phyloP scores from a whole-genome alignment of 177 flowering plant genomes.

The Vitis hybrid region DNA sequence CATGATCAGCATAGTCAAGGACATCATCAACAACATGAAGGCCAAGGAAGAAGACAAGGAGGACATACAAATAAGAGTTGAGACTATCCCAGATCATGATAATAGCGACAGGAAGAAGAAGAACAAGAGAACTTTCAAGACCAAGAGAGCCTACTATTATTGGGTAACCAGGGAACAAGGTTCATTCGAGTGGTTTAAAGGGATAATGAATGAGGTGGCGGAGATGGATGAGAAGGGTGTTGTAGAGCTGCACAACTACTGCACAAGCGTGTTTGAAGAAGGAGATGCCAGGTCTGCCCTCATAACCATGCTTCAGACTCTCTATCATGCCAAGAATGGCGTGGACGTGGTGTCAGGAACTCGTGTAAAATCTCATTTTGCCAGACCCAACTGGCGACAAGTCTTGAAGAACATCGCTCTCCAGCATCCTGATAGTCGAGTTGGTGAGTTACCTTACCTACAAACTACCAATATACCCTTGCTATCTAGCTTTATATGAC shows the following conservation, averaged over 20 bases:
- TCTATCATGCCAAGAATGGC: constrained; percentile 59
- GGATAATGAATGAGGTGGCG: constrained; percentile 67
- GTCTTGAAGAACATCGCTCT: constrained; percentile 58
- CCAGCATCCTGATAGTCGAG: constrained; percentile 41
- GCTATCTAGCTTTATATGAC: background rate
- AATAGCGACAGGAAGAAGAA: constrained; percentile 4
- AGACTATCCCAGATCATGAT: background rate
- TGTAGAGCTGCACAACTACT: constrained; percentile 65
- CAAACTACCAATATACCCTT: background rate
- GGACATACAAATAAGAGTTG: background rate
- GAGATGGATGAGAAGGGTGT: constrained; percentile 46
- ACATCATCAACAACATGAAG: constrained; percentile 53
- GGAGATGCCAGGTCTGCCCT: constrained; percentile 72
- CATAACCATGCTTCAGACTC: constrained; percentile 62
- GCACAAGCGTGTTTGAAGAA: constrained; percentile 70
- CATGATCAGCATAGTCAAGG: constrained; percentile 66
- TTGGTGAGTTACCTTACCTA: constrained; percentile 36
- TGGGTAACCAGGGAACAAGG: constrained; percentile 77
- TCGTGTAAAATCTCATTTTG: constrained; percentile 63
- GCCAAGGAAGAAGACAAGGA: constrained; percentile 32
- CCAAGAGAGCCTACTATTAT: constrained; percentile 56
- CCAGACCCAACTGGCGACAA: constrained; percentile 62
- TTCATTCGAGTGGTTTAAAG: constrained; percentile 69
- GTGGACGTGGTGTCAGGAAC: constrained; percentile 69
- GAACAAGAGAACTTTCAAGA: constrained; percentile 34